These are phyloP conservation scores for Nothophytophthora sp. DNA, from an alignment of 352 stramenopile genomes.

Conservation along the genomic window DNA sequence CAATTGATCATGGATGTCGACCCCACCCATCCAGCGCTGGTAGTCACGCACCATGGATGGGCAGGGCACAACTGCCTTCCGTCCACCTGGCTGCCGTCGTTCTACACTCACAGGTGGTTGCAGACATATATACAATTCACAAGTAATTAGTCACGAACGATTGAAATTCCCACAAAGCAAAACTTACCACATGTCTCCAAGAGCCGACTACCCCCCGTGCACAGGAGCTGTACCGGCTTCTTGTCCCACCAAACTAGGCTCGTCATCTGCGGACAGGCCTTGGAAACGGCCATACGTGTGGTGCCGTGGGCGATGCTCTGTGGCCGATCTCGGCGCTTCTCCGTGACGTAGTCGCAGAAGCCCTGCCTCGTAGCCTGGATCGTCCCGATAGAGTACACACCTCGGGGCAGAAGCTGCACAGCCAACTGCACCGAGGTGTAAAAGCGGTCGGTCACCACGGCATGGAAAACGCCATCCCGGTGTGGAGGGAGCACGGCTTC, in stretches of 20 bases:
- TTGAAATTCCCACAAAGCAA: not conserved
- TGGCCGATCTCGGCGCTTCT: not conserved
- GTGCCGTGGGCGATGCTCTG: not conserved
- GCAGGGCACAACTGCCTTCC: not conserved
- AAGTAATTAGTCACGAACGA: not conserved
- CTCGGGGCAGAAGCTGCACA: slow-evolving; percentile 7
- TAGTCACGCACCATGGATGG: slow-evolving; percentile 4
- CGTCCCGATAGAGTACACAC: slow-evolving; percentile 8
- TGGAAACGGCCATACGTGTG: not conserved
- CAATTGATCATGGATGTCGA: slow-evolving; percentile 19
- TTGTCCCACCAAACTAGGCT: slow-evolving; percentile 2
- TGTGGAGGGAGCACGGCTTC: not conserved
- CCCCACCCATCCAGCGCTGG: slow-evolving; percentile 14
- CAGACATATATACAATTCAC: not conserved
- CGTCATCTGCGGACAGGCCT: slow-evolving; percentile 1
- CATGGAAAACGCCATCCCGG: not conserved
- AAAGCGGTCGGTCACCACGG: slow-evolving; percentile 11
- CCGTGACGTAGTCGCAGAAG: not conserved
- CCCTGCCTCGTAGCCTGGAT: slow-evolving; percentile 15
- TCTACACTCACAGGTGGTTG: not conserved
- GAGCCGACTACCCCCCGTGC: not conserved
- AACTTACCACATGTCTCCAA: slow-evolving; percentile 1
- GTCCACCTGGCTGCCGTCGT: slow-evolving; percentile 5
- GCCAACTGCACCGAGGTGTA: slow-evolving; percentile 19
- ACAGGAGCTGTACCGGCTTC: slow-evolving; percentile 1